These are phyloP conservation scores for Sungouiella thailandica DNA, from an alignment of 805 yeast species.

Conservation along the genomic window DNA sequence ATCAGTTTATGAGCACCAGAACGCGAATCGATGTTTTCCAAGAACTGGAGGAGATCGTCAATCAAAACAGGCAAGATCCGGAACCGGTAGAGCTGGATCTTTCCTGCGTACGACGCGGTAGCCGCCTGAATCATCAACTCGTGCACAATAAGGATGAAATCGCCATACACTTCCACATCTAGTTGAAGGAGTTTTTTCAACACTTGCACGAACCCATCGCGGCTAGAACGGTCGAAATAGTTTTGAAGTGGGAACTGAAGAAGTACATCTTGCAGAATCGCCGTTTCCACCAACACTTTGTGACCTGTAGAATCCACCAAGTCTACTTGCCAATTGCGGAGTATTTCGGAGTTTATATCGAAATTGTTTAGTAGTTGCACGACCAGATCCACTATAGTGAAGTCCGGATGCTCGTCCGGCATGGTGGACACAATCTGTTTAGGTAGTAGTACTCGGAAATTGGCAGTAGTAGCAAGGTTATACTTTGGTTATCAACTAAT, in stretches of 20 bases:
- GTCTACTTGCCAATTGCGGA: slow-evolving; percentile 35
- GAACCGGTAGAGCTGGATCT: slow-evolving; percentile 17
- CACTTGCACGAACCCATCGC: slow-evolving; percentile 12
- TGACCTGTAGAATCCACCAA: slow-evolving; percentile 22
- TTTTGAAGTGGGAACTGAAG: slow-evolving; percentile 10
- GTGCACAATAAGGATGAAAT: slow-evolving; percentile 24
- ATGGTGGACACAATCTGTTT: too few relatives aligned
- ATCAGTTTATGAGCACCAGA: not conserved
- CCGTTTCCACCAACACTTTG: slow-evolving; percentile 12
- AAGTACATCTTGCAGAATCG: slow-evolving; percentile 24
- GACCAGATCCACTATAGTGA: slow-evolving; percentile 15
- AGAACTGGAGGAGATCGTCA: slow-evolving; percentile 13
- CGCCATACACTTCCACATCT: slow-evolving; percentile 22
- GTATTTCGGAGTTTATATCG: slow-evolving; percentile 22
- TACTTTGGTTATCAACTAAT: too few relatives aligned
- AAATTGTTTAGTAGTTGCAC: slow-evolving; percentile 18
- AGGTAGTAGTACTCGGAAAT: too few relatives aligned
- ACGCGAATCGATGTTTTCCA: not conserved
- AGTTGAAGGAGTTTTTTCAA: slow-evolving; percentile 4
- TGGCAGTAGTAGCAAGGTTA: too few relatives aligned
- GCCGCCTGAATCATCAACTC: slow-evolving; percentile 22
- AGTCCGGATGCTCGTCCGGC: slow-evolving; percentile 6
- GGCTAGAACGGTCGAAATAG: slow-evolving; percentile 4
- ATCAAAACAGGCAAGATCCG: slow-evolving; percentile 19
- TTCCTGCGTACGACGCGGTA: slow-evolving; percentile 20